phyloP scores from a whole-genome alignment of 495 filamentous ascomycete genomes.

The Geoglossum glabrum region DNA sequence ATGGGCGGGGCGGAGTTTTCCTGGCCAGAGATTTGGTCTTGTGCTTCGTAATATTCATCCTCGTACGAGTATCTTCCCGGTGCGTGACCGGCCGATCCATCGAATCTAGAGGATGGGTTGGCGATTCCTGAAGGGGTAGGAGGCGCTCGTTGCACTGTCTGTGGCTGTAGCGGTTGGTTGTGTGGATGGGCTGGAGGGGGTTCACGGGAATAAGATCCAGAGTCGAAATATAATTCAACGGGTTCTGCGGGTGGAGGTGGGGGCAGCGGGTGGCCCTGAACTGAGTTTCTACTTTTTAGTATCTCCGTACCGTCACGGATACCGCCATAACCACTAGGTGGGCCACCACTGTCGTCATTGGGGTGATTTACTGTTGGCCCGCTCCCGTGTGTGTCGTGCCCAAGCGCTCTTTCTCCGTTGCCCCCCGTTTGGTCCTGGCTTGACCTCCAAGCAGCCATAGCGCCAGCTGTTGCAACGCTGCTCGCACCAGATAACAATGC shows the following conservation, averaged over 20 bases:
- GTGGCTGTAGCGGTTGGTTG: not conserved
- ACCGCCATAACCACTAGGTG: not conserved
- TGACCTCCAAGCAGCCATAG: constrained; percentile 20
- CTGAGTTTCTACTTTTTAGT: constrained; percentile 14
- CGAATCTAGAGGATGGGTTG: not conserved
- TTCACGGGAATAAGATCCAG: not conserved
- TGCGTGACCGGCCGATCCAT: not conserved
- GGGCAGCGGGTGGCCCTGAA: constrained; percentile 2
- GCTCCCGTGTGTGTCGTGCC: not conserved
- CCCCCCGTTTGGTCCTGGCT: not conserved
- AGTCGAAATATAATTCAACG: not conserved
- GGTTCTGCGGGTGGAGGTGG: not conserved
- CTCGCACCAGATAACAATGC: constrained; percentile 51
- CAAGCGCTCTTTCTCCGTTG: not conserved
- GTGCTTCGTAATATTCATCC: not conserved
- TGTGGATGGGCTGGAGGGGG: not conserved
- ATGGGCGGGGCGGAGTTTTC: not conserved
- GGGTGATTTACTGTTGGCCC: not conserved
- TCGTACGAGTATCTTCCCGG: not conserved
- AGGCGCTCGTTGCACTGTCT: not conserved
- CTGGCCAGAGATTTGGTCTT: constrained; percentile 6
- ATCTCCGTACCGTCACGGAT: not conserved
- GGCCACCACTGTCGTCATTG: not conserved
- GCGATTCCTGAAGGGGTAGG: not conserved
- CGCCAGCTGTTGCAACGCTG: constrained; percentile 22